phyloP scores from a whole-genome alignment of 176 grass and related monocot genomes.

The Zoysia pacifica region DNA sequence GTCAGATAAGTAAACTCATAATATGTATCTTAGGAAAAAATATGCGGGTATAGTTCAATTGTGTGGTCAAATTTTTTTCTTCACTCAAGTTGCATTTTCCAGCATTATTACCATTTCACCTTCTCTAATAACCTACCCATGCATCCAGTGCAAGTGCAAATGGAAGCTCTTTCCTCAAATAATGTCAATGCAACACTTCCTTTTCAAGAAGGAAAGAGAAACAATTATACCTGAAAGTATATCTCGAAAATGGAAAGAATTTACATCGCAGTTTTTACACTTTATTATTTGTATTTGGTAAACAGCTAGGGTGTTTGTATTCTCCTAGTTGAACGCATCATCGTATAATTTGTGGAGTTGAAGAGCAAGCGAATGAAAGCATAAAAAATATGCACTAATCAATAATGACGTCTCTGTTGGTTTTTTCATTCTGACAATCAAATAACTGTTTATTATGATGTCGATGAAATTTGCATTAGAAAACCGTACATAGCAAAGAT shows the following conservation, averaged over 20 bases:
- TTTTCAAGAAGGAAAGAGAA: constrained; percentile 12
- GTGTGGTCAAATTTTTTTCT: constrained; percentile 10
- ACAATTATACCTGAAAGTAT: not conserved
- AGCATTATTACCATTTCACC: not conserved
- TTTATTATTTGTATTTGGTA: constrained; percentile 1
- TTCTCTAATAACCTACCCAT: not conserved
- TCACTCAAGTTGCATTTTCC: not conserved
- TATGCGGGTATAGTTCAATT: not conserved
- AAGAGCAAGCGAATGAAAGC: no score
- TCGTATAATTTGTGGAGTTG: no score
- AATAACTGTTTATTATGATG: no score
- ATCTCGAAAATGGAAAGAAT: not conserved
- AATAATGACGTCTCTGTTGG: no score
- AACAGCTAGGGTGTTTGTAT: not conserved
- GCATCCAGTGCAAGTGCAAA: not conserved
- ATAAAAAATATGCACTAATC: no score
- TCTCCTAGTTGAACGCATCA: no score
- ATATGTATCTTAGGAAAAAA: not conserved
- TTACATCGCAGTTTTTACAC: constrained; percentile 2
- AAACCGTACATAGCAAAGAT: no score
- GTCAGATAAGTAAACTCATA: not conserved
- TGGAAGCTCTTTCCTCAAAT: not conserved
- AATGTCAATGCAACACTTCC: not conserved
- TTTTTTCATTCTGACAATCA: no score
- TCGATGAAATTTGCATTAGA: no score